Evolutionary conservation across 805 yeast genomes (phyloP).

Genomic region (Wickerhamomyces chaumierensis): DNA sequence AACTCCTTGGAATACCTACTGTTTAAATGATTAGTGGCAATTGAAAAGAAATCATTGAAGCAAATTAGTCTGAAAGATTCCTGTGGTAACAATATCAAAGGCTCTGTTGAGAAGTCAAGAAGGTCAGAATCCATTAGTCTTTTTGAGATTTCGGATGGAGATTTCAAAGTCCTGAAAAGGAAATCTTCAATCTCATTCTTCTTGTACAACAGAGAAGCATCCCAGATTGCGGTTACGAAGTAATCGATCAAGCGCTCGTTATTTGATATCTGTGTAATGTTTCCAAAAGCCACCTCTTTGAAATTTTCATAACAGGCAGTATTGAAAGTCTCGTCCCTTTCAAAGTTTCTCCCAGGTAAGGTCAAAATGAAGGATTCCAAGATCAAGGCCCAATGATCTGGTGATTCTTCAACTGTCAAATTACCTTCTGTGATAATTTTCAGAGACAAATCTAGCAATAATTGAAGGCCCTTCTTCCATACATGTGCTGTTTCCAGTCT

Average conservation of each 20-base stretch:
- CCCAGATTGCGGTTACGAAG: conserved; percentile 41
- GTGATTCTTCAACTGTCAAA: conserved; percentile 3
- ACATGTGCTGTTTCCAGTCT: conserved; percentile 21
- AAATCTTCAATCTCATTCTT: conserved; percentile 41
- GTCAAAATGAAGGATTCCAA: conserved; percentile 30
- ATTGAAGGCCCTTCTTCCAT: conserved; percentile 42
- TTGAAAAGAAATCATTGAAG: conserved; percentile 36
- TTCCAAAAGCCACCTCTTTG: conserved; percentile 30
- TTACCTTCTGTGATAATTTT: conserved; percentile 17
- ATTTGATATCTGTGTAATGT: conserved; percentile 21
- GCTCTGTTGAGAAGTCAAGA: conserved; percentile 45
- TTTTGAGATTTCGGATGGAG: conserved; percentile 26
- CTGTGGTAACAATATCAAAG: conserved; percentile 32
- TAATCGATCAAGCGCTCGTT: conserved; percentile 25
- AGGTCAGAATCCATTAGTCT: conserved; percentile 30
- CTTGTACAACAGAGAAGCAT: conserved; percentile 47
- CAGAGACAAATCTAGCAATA: conserved; percentile 25
- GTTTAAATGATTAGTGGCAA: conserved; percentile 20
- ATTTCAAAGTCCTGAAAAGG: conserved; percentile 18
- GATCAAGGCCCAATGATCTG: conserved; percentile 28
- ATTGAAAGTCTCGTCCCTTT: conserved; percentile 33
- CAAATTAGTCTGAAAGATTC: conserved; percentile 42
- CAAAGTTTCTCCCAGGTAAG: conserved; percentile 21
- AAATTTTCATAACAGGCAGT: conserved; percentile 31
- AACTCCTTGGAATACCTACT: no score